A percentile compares a stretch with the other conserved stretches of the same genome.
phyloP scores from a whole-genome alignment of 2,329 filamentous ascomycete genomes.

The Fusarium sp. region DNA sequence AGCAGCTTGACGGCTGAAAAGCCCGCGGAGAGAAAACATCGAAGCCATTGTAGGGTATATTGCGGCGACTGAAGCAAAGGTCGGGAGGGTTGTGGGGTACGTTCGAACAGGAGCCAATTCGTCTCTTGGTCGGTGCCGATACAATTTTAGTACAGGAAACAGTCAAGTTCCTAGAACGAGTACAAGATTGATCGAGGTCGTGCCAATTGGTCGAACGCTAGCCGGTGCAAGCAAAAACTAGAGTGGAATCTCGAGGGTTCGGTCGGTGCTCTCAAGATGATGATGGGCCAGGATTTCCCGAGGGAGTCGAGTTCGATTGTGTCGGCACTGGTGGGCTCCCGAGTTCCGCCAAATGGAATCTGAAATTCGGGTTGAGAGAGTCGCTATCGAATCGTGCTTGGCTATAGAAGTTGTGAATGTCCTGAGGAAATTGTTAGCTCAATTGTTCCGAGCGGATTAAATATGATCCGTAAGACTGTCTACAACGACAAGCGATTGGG shows the following conservation, averaged over 20 bases:
- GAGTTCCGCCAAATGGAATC: not conserved
- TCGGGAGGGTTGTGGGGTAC: not conserved
- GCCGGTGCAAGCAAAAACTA: not conserved
- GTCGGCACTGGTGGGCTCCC: not conserved
- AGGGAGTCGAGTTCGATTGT: not conserved
- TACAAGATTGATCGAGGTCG: not conserved
- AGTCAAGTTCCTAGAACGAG: not conserved
- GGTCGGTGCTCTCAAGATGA: not conserved
- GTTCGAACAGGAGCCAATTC: not conserved
- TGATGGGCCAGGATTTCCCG: no score
- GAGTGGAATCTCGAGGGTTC: not conserved
- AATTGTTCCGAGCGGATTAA: slow-evolving; percentile 22
- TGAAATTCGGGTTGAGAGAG: not conserved
- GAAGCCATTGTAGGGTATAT: slow-evolving; percentile 45
- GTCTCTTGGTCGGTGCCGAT: not conserved
- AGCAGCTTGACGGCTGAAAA: slow-evolving; percentile 46
- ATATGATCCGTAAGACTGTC: slow-evolving; percentile 2
- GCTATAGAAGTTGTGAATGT: slow-evolving; percentile 25
- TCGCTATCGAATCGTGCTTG: slow-evolving; percentile 8
- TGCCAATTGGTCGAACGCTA: not conserved
- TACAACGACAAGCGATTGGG: not conserved
- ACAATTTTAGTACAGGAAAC: not conserved
- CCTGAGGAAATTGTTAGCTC: slow-evolving; percentile 39
- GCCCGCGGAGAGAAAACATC: slow-evolving; percentile 47
- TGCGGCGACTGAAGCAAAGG: not conserved